phyloP scores from a whole-genome alignment of 768 basidiomycete genomes.

The Naganishia vishniacii region DNA sequence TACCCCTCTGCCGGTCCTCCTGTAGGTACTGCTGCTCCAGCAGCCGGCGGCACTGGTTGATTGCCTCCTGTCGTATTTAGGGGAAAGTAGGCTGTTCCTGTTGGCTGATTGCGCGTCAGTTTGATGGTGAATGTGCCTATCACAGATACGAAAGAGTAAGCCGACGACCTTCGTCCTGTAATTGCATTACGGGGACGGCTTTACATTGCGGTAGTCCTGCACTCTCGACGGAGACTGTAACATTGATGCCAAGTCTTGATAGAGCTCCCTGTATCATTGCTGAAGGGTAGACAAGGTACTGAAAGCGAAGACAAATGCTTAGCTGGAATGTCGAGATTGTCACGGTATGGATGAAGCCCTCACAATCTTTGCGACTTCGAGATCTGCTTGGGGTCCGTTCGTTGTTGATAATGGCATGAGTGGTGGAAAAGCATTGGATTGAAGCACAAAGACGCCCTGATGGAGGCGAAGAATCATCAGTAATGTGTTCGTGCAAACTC shows the following conservation, averaged over 20 bases:
- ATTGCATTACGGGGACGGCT: background rate
- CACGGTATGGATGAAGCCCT: slow-evolving; percentile 33
- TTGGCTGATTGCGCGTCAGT: slow-evolving; percentile 15
- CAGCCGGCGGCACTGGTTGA: slow-evolving; percentile 11
- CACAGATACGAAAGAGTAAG: background rate
- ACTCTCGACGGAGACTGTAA: slow-evolving; percentile 71
- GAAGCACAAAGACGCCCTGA: slow-evolving; percentile 87
- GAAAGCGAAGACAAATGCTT: background rate
- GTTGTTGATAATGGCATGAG: slow-evolving; percentile 73
- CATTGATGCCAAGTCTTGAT: slow-evolving; percentile 67
- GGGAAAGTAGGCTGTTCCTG: slow-evolving; percentile 20
- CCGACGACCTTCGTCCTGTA: too few species aligned
- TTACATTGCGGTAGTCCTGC: slow-evolving; percentile 78
- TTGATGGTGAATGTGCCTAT: slow-evolving; percentile 29
- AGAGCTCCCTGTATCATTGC: slow-evolving; percentile 82
- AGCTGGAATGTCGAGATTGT: background rate
- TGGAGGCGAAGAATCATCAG: background rate
- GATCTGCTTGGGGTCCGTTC: slow-evolving; percentile 68
- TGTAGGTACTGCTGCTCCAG: background rate
- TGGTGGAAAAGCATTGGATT: slow-evolving; percentile 85
- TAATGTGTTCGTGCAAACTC: background rate
- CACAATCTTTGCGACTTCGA: slow-evolving; percentile 67
- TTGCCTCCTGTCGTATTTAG: slow-evolving; percentile 14
- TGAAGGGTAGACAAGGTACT: slow-evolving; percentile 77
- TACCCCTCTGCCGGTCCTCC: background rate